These are phyloP conservation scores for Adansonia digitata DNA, from an alignment of 345 rosid species.

Conservation along the genomic window DNA sequence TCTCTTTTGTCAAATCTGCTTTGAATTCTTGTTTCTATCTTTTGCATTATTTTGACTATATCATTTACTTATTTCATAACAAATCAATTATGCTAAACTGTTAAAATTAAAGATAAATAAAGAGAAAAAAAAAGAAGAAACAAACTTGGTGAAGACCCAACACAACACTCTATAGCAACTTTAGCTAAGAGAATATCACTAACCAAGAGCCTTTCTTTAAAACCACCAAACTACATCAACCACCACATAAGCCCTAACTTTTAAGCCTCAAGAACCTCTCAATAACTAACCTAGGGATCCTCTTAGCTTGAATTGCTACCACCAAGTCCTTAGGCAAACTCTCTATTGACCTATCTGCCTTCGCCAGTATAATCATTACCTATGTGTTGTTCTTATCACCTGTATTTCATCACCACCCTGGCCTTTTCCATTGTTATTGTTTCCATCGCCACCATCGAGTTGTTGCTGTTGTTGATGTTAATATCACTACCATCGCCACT, in stretches of 20 bases:
- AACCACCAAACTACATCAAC: background rate
- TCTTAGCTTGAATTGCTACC: background rate
- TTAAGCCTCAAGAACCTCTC: background rate
- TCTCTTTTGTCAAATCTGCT: too few relatives aligned
- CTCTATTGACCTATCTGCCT: slow-evolving; percentile 55
- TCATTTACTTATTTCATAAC: background rate
- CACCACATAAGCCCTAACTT: background rate
- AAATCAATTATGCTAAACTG: background rate
- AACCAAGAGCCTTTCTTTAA: background rate
- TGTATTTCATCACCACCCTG: slow-evolving; percentile 44
- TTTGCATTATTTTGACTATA: too few relatives aligned
- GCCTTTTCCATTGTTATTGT: slow-evolving; percentile 11
- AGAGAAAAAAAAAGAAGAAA: background rate
- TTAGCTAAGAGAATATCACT: background rate
- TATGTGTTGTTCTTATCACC: slow-evolving; percentile 58
- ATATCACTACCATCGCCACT: slow-evolving; percentile 30
- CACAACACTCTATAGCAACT: background rate
- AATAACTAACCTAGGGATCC: background rate
- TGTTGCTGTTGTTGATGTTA: slow-evolving; percentile 21
- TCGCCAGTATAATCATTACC: slow-evolving; percentile 56
- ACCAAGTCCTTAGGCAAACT: slow-evolving; percentile 65
- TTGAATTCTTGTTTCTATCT: too few relatives aligned
- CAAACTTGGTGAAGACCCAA: background rate
- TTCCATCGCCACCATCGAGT: slow-evolving; percentile 31
- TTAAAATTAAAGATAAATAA: too few relatives aligned